These are phyloP conservation scores for Xylariaceae sp. DNA, from an alignment of 2,329 filamentous ascomycete genomes.

Conservation along the genomic window DNA sequence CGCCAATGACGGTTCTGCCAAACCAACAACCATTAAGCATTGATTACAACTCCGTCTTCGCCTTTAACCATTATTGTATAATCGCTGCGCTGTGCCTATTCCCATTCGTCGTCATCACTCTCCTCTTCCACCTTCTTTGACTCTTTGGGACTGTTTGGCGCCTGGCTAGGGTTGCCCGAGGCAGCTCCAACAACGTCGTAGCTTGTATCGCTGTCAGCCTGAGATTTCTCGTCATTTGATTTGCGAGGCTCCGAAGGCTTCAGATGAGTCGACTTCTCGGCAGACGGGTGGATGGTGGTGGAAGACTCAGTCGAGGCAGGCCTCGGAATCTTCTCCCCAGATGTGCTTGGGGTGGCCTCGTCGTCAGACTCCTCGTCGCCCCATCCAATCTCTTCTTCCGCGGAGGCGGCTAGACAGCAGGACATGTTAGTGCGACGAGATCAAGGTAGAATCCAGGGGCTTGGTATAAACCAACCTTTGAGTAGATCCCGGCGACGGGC, in stretches of 20 bases:
- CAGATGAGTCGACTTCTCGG: constrained; percentile 35
- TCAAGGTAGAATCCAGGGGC: constrained; percentile 14
- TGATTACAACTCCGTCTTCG: constrained; percentile 5
- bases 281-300: constrained; percentile 53
- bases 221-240: constrained; percentile 84
- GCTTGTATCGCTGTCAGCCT: constrained; percentile 88
- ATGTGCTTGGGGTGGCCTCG: constrained; percentile 32
- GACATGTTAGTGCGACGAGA: constrained; percentile 27
- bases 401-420: constrained; percentile 50
- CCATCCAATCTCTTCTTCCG: constrained; percentile 67
- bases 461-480: constrained; percentile 60
- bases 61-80: constrained; percentile 1
- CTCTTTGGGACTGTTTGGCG: constrained; percentile 62
- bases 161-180: constrained; percentile 71
- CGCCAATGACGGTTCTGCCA: constrained; percentile 12
- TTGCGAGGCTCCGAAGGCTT: constrained; percentile 63
- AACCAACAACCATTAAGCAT: constrained; percentile 7
- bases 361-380: constrained; percentile 36
- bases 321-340: constrained; percentile 35
- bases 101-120: constrained; percentile 29
- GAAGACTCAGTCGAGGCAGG: constrained; percentile 50
- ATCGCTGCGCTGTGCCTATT: constrained; percentile 18
- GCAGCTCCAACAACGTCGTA: constrained; percentile 85
- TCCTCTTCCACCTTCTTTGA: constrained; percentile 54
- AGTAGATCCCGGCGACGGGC: constrained; percentile 80